Percentiles rank a stretch among this genome's conserved stretches.
Conservation (phyloP, 2,329 filamentous ascomycete genomes). For the Penicillium vulpinum region DNA sequence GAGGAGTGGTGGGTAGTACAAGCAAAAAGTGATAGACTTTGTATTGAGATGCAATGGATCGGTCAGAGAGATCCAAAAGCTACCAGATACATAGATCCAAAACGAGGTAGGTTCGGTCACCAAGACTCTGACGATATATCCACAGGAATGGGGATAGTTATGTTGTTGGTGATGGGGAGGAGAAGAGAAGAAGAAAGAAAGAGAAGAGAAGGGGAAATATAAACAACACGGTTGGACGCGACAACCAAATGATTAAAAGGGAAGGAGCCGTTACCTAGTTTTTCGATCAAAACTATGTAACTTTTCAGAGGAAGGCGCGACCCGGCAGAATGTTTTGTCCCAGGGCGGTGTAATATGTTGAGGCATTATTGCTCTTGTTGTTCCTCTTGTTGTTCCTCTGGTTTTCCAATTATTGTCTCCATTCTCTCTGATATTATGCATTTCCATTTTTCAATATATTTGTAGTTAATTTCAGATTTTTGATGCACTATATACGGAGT, state of each 20-base stretch:
- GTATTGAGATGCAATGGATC: neutral
- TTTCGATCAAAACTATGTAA: neutral
- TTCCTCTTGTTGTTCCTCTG: too few species aligned
- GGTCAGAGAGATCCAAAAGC: neutral
- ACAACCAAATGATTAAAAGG: neutral
- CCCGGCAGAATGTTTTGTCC: neutral
- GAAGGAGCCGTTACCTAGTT: slow-evolving; percentile 3
- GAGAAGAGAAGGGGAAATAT: neutral
- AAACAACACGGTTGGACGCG: slow-evolving; percentile 6
- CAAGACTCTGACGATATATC: neutral
- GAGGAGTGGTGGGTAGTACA: neutral
- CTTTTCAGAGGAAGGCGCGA: slow-evolving; percentile 11
- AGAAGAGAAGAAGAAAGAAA: neutral
- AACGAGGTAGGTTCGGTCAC: neutral
- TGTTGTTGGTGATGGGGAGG: neutral
- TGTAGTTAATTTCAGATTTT: neutral
- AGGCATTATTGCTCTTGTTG: neutral
- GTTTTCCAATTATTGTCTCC: neutral
- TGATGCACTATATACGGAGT: neutral
- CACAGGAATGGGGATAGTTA: neutral
- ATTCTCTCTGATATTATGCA: neutral
- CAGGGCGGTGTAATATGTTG: neutral
- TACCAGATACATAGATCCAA: neutral
- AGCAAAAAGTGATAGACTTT: neutral
- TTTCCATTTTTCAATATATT: neutral